These are phyloP conservation scores for Globisporangium carolinianum DNA, from an alignment of 352 stramenopile genomes.

Conservation along the genomic window DNA sequence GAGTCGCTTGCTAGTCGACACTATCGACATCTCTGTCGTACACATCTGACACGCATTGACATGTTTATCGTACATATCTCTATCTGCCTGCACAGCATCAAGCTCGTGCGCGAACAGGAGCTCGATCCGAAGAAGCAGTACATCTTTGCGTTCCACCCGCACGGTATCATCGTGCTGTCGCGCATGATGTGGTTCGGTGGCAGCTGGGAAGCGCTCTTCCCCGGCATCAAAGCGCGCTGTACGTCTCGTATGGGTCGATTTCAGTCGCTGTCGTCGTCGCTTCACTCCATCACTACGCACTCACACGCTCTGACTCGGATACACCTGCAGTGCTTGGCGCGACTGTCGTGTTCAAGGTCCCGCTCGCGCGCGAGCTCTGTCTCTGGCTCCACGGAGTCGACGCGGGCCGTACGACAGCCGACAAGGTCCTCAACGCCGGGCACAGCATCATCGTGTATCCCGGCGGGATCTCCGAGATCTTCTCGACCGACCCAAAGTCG, in stretches of 20 bases:
- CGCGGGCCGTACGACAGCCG: conserved; percentile 56
- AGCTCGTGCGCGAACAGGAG: conserved; percentile 31
- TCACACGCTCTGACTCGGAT: no score
- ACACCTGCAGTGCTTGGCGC: conserved; percentile 7
- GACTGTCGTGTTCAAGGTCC: conserved; percentile 16
- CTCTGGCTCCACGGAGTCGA: conserved; percentile 58
- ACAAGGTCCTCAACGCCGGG: conserved; percentile 64
- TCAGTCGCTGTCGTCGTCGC: neutral
- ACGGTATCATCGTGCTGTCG: conserved; percentile 48
- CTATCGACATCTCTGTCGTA: no score
- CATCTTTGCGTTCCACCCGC: conserved; percentile 46
- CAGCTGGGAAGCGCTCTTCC: conserved; percentile 36
- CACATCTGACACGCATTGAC: no score
- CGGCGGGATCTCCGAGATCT: conserved; percentile 72
- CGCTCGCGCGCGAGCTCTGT: conserved; percentile 16
- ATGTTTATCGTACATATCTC: no score
- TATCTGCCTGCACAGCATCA: conserved; percentile 10
- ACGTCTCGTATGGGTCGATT: neutral
- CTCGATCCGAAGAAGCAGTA: conserved; percentile 21
- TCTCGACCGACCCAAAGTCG: conserved; percentile 60
- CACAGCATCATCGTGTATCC: conserved; percentile 72
- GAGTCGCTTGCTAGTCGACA: neutral
- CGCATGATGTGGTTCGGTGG: conserved; percentile 34
- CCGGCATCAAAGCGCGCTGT: conserved; percentile 18
- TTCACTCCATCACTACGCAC: no score